Percentiles rank a stretch among this genome's conserved stretches.
These are phyloP conservation scores for Phytopythium litorale DNA, from an alignment of 352 stramenopile species.

Conservation along the genomic window DNA sequence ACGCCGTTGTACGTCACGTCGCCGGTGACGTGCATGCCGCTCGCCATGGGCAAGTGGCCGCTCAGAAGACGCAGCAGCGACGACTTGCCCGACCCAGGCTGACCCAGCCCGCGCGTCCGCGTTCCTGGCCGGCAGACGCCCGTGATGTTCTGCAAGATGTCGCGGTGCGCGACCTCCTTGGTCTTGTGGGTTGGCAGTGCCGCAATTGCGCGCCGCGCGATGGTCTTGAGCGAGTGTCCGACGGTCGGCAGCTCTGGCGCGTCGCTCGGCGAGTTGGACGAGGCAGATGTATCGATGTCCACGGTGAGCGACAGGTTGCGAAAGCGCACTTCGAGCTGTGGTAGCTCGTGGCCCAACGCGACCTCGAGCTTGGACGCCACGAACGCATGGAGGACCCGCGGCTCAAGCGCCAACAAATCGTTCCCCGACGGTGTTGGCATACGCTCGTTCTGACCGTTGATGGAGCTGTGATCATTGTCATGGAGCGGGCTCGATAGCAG, in stretches of 20 bases:
- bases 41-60: too few relatives aligned
- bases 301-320: slow-evolving; percentile 16
- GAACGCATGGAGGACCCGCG: slow-evolving; percentile 16
- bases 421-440: slow-evolving; percentile 7
- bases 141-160: too few relatives aligned
- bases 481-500: background rate
- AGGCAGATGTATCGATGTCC: slow-evolving; percentile 7
- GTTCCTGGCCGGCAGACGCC: too few relatives aligned
- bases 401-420: slow-evolving; percentile 16
- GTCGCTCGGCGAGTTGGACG: background rate
- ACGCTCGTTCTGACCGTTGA: background rate
- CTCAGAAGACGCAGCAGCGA: too few relatives aligned
- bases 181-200: slow-evolving; percentile 1
- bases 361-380: slow-evolving; percentile 17
- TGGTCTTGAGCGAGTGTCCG: slow-evolving; percentile 5
- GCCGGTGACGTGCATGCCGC: too few relatives aligned
- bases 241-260: slow-evolving; percentile 16
- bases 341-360: slow-evolving; percentile 9
- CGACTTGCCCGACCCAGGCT: too few relatives aligned
- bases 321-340: slow-evolving; percentile 23
- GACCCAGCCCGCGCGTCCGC: too few relatives aligned
- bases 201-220: background rate
- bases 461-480: background rate
- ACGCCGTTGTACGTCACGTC: too few relatives aligned
- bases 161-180: too few relatives aligned